Conservation (phyloP, 257 asterid species). For the Plantago elongata region DNA sequence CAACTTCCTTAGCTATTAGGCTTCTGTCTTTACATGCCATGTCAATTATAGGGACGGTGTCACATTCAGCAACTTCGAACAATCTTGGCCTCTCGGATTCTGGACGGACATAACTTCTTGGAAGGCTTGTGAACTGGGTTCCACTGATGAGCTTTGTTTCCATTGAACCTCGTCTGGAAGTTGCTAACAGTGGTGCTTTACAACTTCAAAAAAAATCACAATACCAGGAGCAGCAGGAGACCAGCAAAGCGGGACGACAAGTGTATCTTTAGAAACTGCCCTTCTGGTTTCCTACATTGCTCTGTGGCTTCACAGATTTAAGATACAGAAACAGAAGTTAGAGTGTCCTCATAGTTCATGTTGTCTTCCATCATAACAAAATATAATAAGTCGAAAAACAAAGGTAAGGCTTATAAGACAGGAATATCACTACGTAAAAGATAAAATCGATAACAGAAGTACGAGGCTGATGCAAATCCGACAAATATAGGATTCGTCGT, state of each 20-base stretch:
- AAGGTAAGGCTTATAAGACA: no score
- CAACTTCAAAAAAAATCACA: constrained; percentile 1
- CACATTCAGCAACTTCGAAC: constrained; percentile 23
- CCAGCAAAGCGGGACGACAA: background rate
- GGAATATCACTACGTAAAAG: no score
- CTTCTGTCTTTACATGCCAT: constrained; percentile 20
- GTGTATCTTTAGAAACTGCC: background rate
- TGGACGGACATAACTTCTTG: constrained; percentile 27
- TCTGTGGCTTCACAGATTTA: background rate
- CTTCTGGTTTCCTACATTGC: constrained; percentile 4
- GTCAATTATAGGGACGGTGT: constrained; percentile 27
- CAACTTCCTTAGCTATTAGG: constrained; percentile 15
- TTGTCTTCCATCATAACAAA: background rate
- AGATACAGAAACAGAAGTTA: constrained; percentile 3
- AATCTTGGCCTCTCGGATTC: constrained; percentile 30
- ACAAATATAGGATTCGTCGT: background rate
- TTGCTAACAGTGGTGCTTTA: background rate
- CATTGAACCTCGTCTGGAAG: constrained; percentile 10
- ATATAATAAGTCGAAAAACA: no score
- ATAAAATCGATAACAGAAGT: background rate
- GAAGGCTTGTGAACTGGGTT: constrained; percentile 22
- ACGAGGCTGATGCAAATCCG: background rate
- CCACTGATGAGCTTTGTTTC: constrained; percentile 21
- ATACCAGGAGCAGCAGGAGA: background rate
- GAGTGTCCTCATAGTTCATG: background rate